Evolutionary conservation across 805 yeast species (phyloP).

Genomic region (Sugiyamaella americana): DNA sequence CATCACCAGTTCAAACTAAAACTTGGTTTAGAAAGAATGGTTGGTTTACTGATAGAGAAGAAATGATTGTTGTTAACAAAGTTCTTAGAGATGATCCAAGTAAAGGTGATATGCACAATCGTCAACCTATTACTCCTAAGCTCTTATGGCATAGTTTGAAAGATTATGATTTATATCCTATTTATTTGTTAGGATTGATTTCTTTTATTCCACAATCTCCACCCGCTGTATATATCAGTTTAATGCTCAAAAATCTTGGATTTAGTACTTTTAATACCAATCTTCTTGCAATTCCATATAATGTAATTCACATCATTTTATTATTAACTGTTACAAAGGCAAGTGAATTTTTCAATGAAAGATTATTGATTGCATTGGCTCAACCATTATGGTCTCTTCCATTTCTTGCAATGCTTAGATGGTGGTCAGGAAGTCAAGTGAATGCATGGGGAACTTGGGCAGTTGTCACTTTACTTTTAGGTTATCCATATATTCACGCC

Average conservation of each 20-base stretch:
- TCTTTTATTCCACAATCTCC: slow-evolving; percentile 37
- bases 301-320: slow-evolving; percentile 13
- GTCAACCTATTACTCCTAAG: slow-evolving; percentile 43
- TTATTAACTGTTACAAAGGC: slow-evolving; percentile 15
- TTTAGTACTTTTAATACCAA: slow-evolving; percentile 49
- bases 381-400: slow-evolving; percentile 19
- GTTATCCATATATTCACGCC: slow-evolving; percentile 43
- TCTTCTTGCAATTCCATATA: slow-evolving; percentile 39
- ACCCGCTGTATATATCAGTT: slow-evolving; percentile 41
- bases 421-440: slow-evolving; percentile 35
- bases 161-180: slow-evolving; percentile 54
- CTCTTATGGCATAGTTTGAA: slow-evolving; percentile 37
- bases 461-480: slow-evolving; percentile 25
- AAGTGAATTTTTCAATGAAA: slow-evolving; percentile 14
- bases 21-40: slow-evolving; percentile 46
- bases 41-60: slow-evolving; percentile 51
- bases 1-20: slow-evolving; percentile 45
- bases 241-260: slow-evolving; percentile 45
- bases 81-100: slow-evolving; percentile 58
- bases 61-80: slow-evolving; percentile 53
- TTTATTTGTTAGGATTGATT: slow-evolving; percentile 44
- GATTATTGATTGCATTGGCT: slow-evolving; percentile 12
- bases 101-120: slow-evolving; percentile 59
- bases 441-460: slow-evolving; percentile 30
- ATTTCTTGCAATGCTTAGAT: slow-evolving; percentile 26